These are phyloP conservation scores for Simmondsia chinensis DNA, from an alignment of 148 eudicot genomes.

Conservation along the genomic window DNA sequence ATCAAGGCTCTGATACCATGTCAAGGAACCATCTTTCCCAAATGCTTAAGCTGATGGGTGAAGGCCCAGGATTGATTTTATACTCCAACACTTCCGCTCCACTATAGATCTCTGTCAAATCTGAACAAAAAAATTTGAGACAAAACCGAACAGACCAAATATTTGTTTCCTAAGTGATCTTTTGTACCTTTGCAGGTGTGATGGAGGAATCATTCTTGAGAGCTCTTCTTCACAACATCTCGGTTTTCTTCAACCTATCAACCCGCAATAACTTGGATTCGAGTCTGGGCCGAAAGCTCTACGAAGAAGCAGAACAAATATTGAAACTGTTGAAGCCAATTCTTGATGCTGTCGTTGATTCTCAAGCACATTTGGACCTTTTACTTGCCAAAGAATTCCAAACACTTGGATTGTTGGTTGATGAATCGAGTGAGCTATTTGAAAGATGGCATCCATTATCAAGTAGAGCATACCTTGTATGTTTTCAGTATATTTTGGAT, in stretches of 20 bases:
- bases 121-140: no score
- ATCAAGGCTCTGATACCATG: no score
- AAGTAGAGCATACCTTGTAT: constrained; percentile 56
- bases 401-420: constrained; percentile 24
- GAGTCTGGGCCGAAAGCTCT: constrained; percentile 32
- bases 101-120: no score
- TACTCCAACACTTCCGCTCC: no score
- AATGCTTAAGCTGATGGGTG: no score
- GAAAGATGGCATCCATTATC: constrained; percentile 43
- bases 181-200: no score
- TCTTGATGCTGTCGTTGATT: constrained; percentile 32
- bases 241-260: constrained; percentile 25
- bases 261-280: constrained; percentile 23
- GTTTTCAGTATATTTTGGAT: constrained; percentile 6
- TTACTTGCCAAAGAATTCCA: constrained; percentile 27
- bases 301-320: constrained; percentile 32
- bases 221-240: constrained; percentile 33
- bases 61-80: no score
- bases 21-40: no score
- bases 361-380: constrained; percentile 26
- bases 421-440: constrained; percentile 40
- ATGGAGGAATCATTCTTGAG: constrained; percentile 51
- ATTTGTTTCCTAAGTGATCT: no score
- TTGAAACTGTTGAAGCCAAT: constrained; percentile 41
- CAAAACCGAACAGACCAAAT: no score